Evolutionary conservation across 2,329 filamentous ascomycete species (phyloP).

Genomic region (Torrubiellomyces zombiae): DNA sequence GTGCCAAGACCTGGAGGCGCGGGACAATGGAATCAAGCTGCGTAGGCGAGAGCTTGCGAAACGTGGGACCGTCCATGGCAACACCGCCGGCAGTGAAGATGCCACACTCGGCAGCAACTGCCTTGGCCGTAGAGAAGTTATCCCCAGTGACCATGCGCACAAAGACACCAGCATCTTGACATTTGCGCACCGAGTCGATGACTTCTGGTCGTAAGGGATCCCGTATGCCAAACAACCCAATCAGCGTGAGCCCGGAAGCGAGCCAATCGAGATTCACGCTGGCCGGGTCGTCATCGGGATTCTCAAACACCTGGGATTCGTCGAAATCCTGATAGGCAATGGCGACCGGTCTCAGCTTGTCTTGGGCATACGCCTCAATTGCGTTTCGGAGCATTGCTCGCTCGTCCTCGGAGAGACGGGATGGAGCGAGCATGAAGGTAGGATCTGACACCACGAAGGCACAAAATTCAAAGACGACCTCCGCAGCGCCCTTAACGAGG

Average conservation of each 20-base stretch:
- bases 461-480: conserved; percentile 33
- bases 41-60: conserved; percentile 37
- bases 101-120: conserved; percentile 25
- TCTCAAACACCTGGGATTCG: conserved; percentile 46
- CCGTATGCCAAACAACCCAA: conserved; percentile 43
- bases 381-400: conserved; percentile 15
- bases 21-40: conserved; percentile 34
- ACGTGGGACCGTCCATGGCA: conserved; percentile 38
- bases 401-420: conserved; percentile 14
- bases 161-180: conserved; percentile 46
- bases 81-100: conserved; percentile 44
- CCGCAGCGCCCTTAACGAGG: conserved; percentile 40
- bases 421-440: conserved; percentile 12
- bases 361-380: conserved; percentile 39
- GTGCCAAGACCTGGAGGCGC: conserved; percentile 49
- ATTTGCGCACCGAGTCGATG: conserved; percentile 42
- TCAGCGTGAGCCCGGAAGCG: conserved; percentile 29
- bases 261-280: conserved; percentile 20
- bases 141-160: conserved; percentile 46
- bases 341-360: conserved; percentile 59
- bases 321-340: conserved; percentile 60
- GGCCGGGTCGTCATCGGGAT: conserved; percentile 18
- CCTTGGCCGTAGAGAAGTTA: conserved; percentile 26
- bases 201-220: conserved; percentile 50
- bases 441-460: conserved; percentile 28